Percentiles rank a stretch among this genome's conserved stretches.
Evolutionary conservation across 2,329 filamentous ascomycete species (phyloP).

Genomic region (Botrytis sinoallii): DNA sequence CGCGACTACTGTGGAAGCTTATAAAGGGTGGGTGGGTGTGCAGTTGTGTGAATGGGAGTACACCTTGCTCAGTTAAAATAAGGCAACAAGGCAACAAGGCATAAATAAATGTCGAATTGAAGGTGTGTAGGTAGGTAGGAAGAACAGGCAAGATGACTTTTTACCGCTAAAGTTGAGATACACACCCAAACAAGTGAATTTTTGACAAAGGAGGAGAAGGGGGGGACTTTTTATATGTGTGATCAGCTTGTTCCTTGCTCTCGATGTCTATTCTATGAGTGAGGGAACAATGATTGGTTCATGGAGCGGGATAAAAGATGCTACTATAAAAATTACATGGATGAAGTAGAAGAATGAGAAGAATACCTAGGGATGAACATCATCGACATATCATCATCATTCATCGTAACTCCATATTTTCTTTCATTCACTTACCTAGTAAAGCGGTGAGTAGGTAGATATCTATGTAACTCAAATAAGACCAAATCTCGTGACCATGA

Average conservation of each 20-base stretch:
- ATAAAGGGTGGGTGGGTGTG: not conserved
- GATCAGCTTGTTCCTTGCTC: slow-evolving; percentile 4
- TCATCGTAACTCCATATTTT: not conserved
- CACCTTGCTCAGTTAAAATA: not conserved
- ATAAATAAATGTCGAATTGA: too few relatives aligned
- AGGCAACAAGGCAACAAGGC: not conserved
- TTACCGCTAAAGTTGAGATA: slow-evolving; percentile 5
- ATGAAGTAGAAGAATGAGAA: not conserved
- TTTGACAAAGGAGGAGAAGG: slow-evolving; percentile 7
- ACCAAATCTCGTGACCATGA: not conserved
- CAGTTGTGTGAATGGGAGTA: not conserved
- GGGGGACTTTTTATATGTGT: slow-evolving; percentile 11
- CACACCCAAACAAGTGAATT: not conserved
- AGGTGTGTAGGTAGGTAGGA: not conserved
- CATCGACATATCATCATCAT: not conserved
- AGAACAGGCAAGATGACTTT: not conserved
- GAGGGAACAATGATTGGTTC: not conserved
- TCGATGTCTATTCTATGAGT: not conserved
- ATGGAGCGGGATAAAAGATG: not conserved
- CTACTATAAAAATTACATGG: not conserved
- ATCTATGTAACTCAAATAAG: not conserved
- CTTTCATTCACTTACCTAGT: not conserved
- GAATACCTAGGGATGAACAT: not conserved
- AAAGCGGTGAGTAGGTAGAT: too few relatives aligned
- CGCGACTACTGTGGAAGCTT: not conserved